Evolutionary conservation across 2,329 filamentous ascomycete genomes (phyloP), one percentile per base, ranked within the genome.

Genomic region (Byssothecium circinans): DNA sequence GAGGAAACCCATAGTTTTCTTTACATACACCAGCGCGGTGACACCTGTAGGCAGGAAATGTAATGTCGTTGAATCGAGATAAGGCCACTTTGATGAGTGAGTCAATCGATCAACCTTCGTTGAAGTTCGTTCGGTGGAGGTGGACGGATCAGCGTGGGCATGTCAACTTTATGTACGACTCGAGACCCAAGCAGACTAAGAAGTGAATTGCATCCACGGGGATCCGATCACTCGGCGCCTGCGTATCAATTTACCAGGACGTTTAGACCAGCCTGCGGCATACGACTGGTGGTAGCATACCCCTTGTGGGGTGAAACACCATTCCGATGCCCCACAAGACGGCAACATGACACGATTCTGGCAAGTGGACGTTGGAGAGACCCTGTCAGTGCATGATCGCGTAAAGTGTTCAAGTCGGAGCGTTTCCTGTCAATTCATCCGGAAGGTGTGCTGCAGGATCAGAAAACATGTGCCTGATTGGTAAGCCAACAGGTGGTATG

Each of bases 1-100:
- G 22, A 69, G 64, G 43, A 69, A 69, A 23, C 60, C 65, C 66
- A 69, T 69, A 3, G 33, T 7, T 18, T n/a, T 7, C 33, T 19
- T 7, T 36, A 18, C 33, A 20, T 4, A 7, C 15, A 20, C 7
- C 15, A 14, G 29, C 12, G 29, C 12, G 29, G 29, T 32, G 4
- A 14, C 12, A 12, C 14, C 14, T n/a, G 8, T 14, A 12, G 29
- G 4, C 29, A 32, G 29, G 6, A 12, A 32, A 32, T 12, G 29
- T 12, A 32, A 32, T 8, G 8, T 7, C 11, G 29, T 12, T 8
- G 35, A 8, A 22, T 39, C 12, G 37, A 29, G 6, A 23, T 17
- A n/a, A 40, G 20, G 23, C 17, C 4, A n/a, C 14, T 8, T 14
- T 32, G 29, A 36, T 25, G 23, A 43, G 36, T n/a, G n/a, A n/a